Base-by-base conservation (phyloP, 345 rosid genomes). In the Pistacia integerrima region DNA sequence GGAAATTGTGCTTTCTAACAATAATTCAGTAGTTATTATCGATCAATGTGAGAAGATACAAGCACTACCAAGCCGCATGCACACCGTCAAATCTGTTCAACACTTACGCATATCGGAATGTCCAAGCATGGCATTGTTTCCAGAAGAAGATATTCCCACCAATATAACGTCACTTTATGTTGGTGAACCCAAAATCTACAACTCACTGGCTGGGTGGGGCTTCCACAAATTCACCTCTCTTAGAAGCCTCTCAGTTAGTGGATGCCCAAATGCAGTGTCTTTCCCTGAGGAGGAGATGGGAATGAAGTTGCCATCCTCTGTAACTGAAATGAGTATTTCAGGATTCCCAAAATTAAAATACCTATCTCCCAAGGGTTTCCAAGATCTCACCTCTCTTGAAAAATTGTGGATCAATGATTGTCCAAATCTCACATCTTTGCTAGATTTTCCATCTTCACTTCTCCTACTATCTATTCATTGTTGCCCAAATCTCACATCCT, bases 161-260 rank as follows among this genome's bases (percentile, higher is more conserved):
- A 63, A 30, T 69, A 56, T 81, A n/a, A 73, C 58, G 28, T 62
- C 77, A 35, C 72, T 81, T 68, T 13, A n/a, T 36, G 33, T 73
- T 68, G n/a, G 6, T 48, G 41, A 68, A 48, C 66, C 77, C 71
- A n/a, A 25, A 8, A 56, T 44, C 62, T 17, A 55, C 36, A 35
- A 3, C 30, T 18, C 77, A 36, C 46, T 81, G 10, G 28, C 46
- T 3, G 12, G n/a, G 5, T 64, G 84, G 81, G 81, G 81, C 10
- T 73, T 81, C 38, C 44, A 49, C 57, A 25, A 46, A 16, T 70
- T 81, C 17, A 22, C 67, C 33, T 74, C 72, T 11, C 84, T 77
- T 46, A 17, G 5, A 64, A 13, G 14, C 0, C 77, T 77, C 4
- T 4, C 20, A n/a, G 69, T 77, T 11, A 70, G 69, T 5, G 64